Evolutionary conservation across 768 basidiomycete genomes (phyloP).

Genomic region (Baorangia bicolor): DNA sequence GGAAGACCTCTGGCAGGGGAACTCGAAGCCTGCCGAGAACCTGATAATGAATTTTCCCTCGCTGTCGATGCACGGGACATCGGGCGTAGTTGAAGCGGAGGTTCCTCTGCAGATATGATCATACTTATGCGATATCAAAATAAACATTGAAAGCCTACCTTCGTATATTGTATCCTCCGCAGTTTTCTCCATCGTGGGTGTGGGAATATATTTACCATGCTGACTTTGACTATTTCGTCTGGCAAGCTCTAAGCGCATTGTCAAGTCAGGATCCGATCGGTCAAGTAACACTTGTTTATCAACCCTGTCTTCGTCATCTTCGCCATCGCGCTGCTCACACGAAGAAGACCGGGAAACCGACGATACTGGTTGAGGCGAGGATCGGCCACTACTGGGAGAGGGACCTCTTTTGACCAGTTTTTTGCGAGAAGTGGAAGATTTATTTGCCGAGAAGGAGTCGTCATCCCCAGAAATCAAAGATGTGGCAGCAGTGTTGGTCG

Average conservation of each 20-base stretch:
- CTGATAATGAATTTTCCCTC: constrained; percentile 43
- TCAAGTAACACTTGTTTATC: constrained; percentile 46
- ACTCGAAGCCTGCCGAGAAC: constrained; percentile 46
- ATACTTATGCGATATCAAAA: constrained; percentile 3
- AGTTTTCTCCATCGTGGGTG: constrained; percentile 44
- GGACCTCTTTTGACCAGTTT: constrained; percentile 46
- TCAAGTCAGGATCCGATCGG: constrained; percentile 73
- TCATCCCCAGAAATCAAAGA: constrained; percentile 63
- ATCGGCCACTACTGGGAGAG: constrained; percentile 40
- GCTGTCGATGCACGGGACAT: constrained; percentile 50
- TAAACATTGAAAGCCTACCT: constrained; percentile 44
- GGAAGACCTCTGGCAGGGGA: constrained; percentile 35
- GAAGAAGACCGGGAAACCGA: constrained; percentile 45
- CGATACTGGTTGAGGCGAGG: constrained; percentile 34
- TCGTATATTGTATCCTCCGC: constrained; percentile 75
- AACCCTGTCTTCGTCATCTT: constrained; percentile 47
- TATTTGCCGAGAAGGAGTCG: constrained; percentile 47
- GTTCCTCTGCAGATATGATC: constrained; percentile 48
- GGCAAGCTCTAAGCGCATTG: constrained; percentile 77
- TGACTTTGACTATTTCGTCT: constrained; percentile 82
- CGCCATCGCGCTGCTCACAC: constrained; percentile 37
- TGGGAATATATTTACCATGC: constrained; percentile 43
- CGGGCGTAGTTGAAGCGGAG: constrained; percentile 53
- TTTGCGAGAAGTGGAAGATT: constrained; percentile 46
- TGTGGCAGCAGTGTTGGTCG: constrained; percentile 63